A percentile compares a stretch with the other conserved stretches of the same genome.
Conservation (phyloP, 1,139 yeast species). For the Suhomyces bribrorum region DNA sequence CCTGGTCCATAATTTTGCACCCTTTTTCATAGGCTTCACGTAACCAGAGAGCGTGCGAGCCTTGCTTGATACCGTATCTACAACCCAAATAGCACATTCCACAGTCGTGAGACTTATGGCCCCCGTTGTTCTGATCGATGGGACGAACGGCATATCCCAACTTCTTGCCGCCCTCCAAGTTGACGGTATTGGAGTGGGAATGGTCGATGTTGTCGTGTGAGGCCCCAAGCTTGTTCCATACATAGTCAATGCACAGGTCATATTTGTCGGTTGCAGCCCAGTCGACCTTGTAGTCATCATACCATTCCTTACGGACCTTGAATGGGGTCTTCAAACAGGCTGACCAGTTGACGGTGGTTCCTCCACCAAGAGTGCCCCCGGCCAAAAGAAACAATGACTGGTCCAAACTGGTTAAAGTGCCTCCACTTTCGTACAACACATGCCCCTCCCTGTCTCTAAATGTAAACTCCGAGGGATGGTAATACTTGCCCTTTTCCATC, state of each 20-base stretch:
- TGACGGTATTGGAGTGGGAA: conserved; percentile 47
- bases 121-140: conserved; percentile 54
- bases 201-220: conserved; percentile 42
- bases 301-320: conserved; percentile 59
- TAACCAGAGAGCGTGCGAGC: conserved; percentile 55
- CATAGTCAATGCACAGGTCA: conserved; percentile 52
- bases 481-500: conserved; percentile 56
- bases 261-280: conserved; percentile 49
- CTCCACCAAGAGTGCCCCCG: conserved; percentile 63
- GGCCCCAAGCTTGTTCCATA: conserved; percentile 55
- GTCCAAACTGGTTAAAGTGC: conserved; percentile 33
- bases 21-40: conserved; percentile 53
- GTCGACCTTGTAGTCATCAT: conserved; percentile 46
- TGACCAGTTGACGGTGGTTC: conserved; percentile 64
- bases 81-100: conserved; percentile 59
- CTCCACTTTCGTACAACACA: conserved; percentile 45
- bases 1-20: conserved; percentile 50
- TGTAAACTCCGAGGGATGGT: conserved; percentile 35
- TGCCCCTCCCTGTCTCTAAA: conserved; percentile 44
- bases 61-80: conserved; percentile 56
- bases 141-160: conserved; percentile 47
- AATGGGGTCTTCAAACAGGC: conserved; percentile 57
- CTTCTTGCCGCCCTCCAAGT: conserved; percentile 49
- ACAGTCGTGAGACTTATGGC: conserved; percentile 48
- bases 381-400: conserved; percentile 48